phyloP scores from a whole-genome alignment of 257 asterid genomes.

The Coffea eugenioides region DNA sequence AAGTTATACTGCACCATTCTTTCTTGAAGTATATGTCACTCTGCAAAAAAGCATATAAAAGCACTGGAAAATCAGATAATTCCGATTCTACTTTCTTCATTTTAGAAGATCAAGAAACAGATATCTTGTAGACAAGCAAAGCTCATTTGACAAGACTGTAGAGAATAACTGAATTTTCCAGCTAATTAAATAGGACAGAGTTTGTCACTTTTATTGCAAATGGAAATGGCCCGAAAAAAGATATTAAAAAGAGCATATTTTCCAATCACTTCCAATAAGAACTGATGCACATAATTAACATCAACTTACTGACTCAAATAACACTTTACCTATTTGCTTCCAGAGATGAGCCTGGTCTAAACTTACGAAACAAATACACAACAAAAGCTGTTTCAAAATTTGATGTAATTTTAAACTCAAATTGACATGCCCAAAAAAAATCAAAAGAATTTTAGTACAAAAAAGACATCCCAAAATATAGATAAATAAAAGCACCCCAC shows the following conservation, averaged over 20 bases:
- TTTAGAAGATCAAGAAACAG: not conserved
- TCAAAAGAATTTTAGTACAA: not conserved
- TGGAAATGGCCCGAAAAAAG: not conserved
- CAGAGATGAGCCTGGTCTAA: not conserved
- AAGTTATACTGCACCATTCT: slow-evolving; percentile 93
- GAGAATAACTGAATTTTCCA: not conserved
- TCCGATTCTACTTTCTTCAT: not conserved
- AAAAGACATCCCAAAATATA: no score
- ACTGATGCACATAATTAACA: not conserved
- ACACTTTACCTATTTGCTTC: not conserved
- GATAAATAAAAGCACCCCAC: not conserved
- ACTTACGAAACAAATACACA: not conserved
- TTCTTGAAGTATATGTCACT: slow-evolving; percentile 9
- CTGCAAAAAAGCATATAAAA: not conserved
- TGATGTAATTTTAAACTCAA: not conserved
- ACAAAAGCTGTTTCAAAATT: not conserved
- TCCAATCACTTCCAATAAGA: not conserved
- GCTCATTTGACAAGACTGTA: not conserved
- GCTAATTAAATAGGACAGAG: not conserved
- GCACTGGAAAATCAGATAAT: not conserved
- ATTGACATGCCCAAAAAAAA: not conserved
- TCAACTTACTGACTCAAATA: not conserved
- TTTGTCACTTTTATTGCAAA: not conserved
- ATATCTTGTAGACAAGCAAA: not conserved
- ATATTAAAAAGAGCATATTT: not conserved